Percentiles rank a stretch among this genome's conserved stretches.
Conservation (phyloP, 2,329 filamentous ascomycete genomes). For the Beauveria caledonica region DNA sequence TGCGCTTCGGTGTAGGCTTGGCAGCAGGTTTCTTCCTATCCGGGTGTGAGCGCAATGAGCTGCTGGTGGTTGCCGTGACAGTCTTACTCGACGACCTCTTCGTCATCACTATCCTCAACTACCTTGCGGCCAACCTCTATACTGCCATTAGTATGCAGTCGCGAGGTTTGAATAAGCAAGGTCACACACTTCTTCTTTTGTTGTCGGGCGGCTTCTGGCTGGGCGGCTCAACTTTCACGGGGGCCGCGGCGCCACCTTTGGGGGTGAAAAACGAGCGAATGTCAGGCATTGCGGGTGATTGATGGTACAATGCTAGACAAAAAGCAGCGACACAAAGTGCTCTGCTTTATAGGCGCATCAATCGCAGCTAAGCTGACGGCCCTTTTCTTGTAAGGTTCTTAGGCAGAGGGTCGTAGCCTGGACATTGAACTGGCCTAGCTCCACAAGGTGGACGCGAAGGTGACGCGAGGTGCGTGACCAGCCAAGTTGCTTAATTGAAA, state of each 20-base stretch:
- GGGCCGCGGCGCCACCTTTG: constrained; percentile 53
- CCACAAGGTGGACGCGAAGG: constrained; percentile 30
- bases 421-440: constrained; percentile 25
- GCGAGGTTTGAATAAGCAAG: not conserved
- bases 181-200: constrained; percentile 22
- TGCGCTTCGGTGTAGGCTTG: constrained; percentile 39
- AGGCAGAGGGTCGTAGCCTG: constrained; percentile 20
- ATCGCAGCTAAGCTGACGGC: constrained; percentile 1
- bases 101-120: constrained; percentile 73
- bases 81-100: constrained; percentile 50
- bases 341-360: constrained; percentile 18
- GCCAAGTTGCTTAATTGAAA: constrained; percentile 22
- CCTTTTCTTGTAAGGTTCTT: not conserved
- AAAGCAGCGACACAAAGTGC: not conserved
- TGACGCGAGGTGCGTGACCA: constrained; percentile 37
- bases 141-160: constrained; percentile 15
- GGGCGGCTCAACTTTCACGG: constrained; percentile 39
- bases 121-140: constrained; percentile 54
- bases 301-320: not conserved
- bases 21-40: constrained; percentile 48
- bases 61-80: not conserved
- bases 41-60: constrained; percentile 12
- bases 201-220: constrained; percentile 37
- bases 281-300: constrained; percentile 60
- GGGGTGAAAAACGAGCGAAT: constrained; percentile 87